A percentile compares a stretch with the other conserved stretches of the same genome.
These are phyloP conservation scores for Wickerhamiella australiensis DNA, from an alignment of 805 yeast species.

Conservation along the genomic window DNA sequence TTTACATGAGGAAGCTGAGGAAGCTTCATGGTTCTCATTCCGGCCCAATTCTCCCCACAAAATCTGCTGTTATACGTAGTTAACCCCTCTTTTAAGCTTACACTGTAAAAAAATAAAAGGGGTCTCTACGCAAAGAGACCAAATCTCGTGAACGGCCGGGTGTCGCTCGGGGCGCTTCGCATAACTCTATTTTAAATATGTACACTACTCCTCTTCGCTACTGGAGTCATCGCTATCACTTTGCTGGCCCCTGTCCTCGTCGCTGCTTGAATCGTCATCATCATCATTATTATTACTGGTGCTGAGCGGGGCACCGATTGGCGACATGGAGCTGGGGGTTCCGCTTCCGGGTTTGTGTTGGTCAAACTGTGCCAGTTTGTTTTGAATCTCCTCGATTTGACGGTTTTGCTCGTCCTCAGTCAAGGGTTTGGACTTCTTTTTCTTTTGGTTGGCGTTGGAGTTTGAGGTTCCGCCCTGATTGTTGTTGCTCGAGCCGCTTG, in stretches of 20 bases:
- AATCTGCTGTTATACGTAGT: no score
- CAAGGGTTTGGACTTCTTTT: slow-evolving; percentile 44
- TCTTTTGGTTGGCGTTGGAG: slow-evolving; percentile 17
- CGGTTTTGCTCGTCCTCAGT: slow-evolving; percentile 54
- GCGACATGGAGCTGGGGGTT: slow-evolving; percentile 8
- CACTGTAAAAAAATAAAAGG: no score
- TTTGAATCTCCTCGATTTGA: slow-evolving; percentile 59
- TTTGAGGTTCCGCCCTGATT: slow-evolving; percentile 7
- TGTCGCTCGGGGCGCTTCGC: no score
- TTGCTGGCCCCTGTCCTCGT: slow-evolving; percentile 19
- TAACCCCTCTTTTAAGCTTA: no score
- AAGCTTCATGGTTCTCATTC: no score
- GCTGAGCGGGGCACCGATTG: neutral
- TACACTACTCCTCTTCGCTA: slow-evolving; percentile 28
- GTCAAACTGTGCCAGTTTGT: slow-evolving; percentile 64
- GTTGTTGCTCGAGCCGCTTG: slow-evolving; percentile 1
- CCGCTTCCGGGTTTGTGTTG: slow-evolving; percentile 21
- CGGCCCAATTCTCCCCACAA: no score
- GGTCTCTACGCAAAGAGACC: no score
- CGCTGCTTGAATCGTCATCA: slow-evolving; percentile 21
- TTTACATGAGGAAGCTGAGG: no score
- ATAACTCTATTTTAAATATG: neutral
- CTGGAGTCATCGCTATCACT: slow-evolving; percentile 26
- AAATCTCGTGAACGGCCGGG: no score
- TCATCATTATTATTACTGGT: slow-evolving; percentile 13